These are phyloP conservation scores for Isatis lusitanica DNA, from an alignment of 441 rosid species.

Conservation along the genomic window DNA sequence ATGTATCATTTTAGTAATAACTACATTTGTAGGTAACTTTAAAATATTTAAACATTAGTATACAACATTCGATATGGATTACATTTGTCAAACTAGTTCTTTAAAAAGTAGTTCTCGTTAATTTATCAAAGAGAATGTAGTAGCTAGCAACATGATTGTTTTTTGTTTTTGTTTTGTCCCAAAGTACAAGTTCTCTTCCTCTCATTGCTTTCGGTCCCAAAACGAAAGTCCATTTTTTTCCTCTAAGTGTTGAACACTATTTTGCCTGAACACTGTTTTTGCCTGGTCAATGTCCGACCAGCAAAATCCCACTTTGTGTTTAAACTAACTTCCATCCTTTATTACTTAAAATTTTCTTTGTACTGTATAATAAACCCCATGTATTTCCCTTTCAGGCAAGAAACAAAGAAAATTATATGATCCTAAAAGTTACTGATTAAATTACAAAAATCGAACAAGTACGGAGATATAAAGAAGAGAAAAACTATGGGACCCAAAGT, in stretches of 20 bases:
- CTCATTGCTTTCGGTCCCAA: no score
- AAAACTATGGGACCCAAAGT: background rate
- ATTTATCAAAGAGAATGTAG: no score
- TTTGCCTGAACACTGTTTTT: constrained; percentile 20
- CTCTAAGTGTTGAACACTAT: constrained; percentile 10
- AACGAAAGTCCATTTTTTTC: no score
- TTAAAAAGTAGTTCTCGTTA: no score
- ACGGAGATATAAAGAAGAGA: background rate
- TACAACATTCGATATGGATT: no score
- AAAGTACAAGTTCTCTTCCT: no score
- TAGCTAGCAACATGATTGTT: no score
- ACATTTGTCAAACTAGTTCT: no score
- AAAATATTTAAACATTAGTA: no score
- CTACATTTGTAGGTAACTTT: no score
- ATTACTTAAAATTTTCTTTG: background rate
- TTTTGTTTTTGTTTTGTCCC: no score
- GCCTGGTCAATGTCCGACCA: constrained; percentile 33
- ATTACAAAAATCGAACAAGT: background rate
- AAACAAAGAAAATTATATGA: background rate
- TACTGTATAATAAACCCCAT: background rate
- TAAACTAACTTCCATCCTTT: background rate
- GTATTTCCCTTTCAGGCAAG: background rate
- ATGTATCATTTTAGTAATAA: no score
- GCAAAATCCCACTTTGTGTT: constrained; percentile 13
- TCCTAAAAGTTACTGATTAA: background rate